A percentile compares a stretch with the other conserved stretches of the same genome.
These are phyloP conservation scores for Castanea mollissima DNA, from an alignment of 306 rosid species.

Conservation along the genomic window DNA sequence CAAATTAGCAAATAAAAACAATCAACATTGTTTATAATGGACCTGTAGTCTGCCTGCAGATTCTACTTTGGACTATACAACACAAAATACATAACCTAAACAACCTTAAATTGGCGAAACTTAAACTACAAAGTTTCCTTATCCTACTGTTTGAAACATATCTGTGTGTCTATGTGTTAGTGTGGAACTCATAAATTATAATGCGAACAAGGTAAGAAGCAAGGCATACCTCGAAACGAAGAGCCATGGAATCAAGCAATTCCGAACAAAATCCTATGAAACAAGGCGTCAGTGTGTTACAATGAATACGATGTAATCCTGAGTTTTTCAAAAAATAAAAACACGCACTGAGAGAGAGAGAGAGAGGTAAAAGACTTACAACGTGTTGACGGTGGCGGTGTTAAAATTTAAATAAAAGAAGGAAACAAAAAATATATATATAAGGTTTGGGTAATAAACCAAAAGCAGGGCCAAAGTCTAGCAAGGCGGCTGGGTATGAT, in stretches of 20 bases:
- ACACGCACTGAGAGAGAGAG: neutral
- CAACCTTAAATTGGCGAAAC: neutral
- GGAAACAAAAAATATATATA: neutral
- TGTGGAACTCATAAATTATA: neutral
- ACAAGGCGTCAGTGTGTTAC: neutral
- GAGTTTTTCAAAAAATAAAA: no score
- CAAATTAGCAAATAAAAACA: neutral
- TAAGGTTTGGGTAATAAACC: no score
- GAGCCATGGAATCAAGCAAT: conserved; percentile 57
- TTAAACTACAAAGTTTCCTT: neutral
- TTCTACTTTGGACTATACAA: neutral
- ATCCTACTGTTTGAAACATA: neutral
- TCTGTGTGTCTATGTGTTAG: neutral
- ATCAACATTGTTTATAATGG: neutral
- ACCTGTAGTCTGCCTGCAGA: no score
- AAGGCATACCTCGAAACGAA: conserved; percentile 68
- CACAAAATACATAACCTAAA: neutral
- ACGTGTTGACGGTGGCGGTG: no score
- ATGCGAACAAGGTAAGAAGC: neutral
- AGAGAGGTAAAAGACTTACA: neutral
- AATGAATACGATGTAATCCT: no score
- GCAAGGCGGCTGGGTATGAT: neutral
- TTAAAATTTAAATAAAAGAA: neutral
- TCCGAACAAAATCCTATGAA: neutral
- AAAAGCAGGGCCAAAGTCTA: neutral